These are phyloP conservation scores for Cynanchum wilfordii DNA, from an alignment of 257 asterid genomes.

Conservation along the genomic window DNA sequence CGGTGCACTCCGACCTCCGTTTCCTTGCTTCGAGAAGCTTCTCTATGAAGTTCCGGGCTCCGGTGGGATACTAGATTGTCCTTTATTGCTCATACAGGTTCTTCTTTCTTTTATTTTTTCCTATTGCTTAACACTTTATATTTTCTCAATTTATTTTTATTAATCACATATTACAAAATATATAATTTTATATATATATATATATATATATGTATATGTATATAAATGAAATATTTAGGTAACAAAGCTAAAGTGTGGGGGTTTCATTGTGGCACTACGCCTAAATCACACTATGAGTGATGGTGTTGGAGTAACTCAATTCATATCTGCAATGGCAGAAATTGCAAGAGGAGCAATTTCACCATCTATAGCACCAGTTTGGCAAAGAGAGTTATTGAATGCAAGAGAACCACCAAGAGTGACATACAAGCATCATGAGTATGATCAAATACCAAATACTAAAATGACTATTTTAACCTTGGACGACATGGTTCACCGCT, in stretches of 20 bases:
- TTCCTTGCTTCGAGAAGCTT: slow-evolving; percentile 52
- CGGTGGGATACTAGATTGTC: slow-evolving; percentile 35
- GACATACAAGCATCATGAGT: slow-evolving; percentile 39
- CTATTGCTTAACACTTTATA: too few species aligned
- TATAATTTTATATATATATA: too few species aligned
- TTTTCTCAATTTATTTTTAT: too few species aligned
- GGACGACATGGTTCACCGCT: slow-evolving; percentile 36
- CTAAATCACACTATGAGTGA: slow-evolving; percentile 66
- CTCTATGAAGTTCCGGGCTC: slow-evolving; percentile 52
- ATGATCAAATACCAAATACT: slow-evolving; percentile 37
- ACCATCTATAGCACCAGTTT: slow-evolving; percentile 47
- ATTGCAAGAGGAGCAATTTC: slow-evolving; percentile 46
- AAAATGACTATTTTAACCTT: slow-evolving; percentile 33
- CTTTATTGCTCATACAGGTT: slow-evolving; percentile 62
- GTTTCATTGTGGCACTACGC: slow-evolving; percentile 55
- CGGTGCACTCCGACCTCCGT: slow-evolving; percentile 44
- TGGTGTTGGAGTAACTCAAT: slow-evolving; percentile 53
- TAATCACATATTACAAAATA: too few species aligned
- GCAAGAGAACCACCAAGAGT: slow-evolving; percentile 45
- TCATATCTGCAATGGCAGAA: slow-evolving; percentile 53
- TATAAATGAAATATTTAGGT: slow-evolving; percentile 26
- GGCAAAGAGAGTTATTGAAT: slow-evolving; percentile 52
- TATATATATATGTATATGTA: too few species aligned
- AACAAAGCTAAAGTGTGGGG: slow-evolving; percentile 64
- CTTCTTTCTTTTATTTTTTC: too few species aligned